Evolutionary conservation across 1,284 basidiomycete species (phyloP).

Genomic region (Rhodotorula sp.): DNA sequence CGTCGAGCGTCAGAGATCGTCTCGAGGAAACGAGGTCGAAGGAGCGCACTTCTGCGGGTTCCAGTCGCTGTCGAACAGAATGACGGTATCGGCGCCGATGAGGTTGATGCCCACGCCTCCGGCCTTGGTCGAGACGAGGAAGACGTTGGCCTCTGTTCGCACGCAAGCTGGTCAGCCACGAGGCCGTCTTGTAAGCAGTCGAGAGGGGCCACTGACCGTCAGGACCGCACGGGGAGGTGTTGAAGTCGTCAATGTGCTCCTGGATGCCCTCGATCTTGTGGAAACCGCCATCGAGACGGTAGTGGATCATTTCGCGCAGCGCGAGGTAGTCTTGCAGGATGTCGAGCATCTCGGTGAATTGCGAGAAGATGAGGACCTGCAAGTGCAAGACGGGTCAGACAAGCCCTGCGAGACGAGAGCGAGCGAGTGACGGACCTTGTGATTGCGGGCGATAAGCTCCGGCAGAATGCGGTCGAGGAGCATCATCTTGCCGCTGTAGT

Average conservation of each 20-base stretch:
- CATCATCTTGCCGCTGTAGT: constrained; percentile 94
- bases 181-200: not conserved
- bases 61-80: constrained; percentile 45
- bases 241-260: constrained; percentile 81
- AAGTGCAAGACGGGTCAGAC: not conserved
- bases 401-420: no score
- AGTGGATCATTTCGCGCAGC: constrained; percentile 77
- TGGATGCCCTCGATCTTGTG: constrained; percentile 49
- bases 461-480: constrained; percentile 83
- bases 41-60: constrained; percentile 12
- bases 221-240: constrained; percentile 49
- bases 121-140: constrained; percentile 87
- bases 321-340: constrained; percentile 31
- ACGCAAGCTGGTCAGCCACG: constrained; percentile 54
- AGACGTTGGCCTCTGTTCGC: constrained; percentile 60
- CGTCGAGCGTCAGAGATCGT: not conserved
- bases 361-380: constrained; percentile 75
- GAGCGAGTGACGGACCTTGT: constrained; percentile 61
- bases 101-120: constrained; percentile 86
- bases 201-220: not conserved
- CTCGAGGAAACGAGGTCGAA: not conserved
- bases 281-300: constrained; percentile 73
- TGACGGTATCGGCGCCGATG: constrained; percentile 73
- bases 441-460: constrained; percentile 75
- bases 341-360: constrained; percentile 94